Conservation (phyloP, 2,329 filamentous ascomycete species). For the Calonectria montana region DNA sequence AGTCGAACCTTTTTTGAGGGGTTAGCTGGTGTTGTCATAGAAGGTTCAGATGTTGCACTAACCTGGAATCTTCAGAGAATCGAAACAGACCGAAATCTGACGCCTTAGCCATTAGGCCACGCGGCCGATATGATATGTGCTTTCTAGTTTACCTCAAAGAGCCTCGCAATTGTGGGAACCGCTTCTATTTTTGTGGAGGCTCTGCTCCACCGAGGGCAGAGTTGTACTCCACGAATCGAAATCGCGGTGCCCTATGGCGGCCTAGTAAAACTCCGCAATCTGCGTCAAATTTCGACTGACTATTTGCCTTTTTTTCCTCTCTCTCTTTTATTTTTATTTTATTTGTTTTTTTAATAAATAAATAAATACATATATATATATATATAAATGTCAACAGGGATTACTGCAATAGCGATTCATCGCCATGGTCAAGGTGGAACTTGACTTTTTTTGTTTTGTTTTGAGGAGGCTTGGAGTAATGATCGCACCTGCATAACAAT, state of each 20-base stretch:
- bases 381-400: no score
- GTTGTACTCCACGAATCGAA: background rate
- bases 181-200: background rate
- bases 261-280: background rate
- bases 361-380: no score
- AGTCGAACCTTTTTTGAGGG: conserved; percentile 34
- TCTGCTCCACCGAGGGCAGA: background rate
- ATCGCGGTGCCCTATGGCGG: background rate
- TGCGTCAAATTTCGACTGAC: background rate
- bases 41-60: background rate
- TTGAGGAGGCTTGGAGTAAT: no score
- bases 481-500: no score
- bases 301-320: background rate
- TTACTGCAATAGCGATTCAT: background rate
- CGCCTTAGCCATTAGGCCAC: conserved; percentile 41
- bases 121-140: conserved; percentile 22
- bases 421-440: no score
- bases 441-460: no score
- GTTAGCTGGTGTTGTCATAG: conserved; percentile 1
- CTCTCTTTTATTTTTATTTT: background rate
- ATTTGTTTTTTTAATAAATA: background rate
- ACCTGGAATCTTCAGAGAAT: conserved; percentile 41
- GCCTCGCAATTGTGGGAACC: background rate
- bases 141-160: background rate
- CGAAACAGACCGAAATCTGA: conserved; percentile 35